Evolutionary conservation across 345 rosid species (phyloP), one percentile per base, ranked within the genome.

Genomic region (Fremontodendron californicum): DNA sequence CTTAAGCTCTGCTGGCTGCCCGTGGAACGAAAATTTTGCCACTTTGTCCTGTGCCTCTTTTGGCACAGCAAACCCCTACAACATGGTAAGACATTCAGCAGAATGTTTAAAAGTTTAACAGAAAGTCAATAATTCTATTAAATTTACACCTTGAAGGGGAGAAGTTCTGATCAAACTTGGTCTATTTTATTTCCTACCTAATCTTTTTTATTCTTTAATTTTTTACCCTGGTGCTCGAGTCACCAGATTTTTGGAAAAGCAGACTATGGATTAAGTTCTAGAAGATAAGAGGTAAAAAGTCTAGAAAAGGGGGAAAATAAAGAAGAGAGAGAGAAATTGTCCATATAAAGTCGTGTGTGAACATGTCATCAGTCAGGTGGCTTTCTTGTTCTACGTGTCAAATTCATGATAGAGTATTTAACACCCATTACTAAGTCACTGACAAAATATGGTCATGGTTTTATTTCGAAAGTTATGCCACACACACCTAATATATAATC

Each of bases 21-120:
- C 98, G 54, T 90, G 84, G 85, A 93, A 96, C 54, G 97, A 87
- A 83, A 96, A 96, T 49, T 86, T 91, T 18, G 86, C 94, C 73
- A 93, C 89, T 75, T 91, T 92, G 9, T 86, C 86, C 39, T 93
- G 97, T n/a, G 83, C 84, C 77, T 92, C 99, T 81, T 96, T 96
- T 64, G 99, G 97, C 63, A 93, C 84, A 13, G 98, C 93, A 82
- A 92, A 96, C 29, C 99, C 99, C 99, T 96, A 79, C 72, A 76
- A 39, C 27, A 40, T 21, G 75, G 39, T 64, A 69, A 66, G 40
- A 65, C 19, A 51, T 19, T 73, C 21, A 78, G 78, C 73, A 61
- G 29, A 35, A 27, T n/a, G 40, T 4, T 10, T 11, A 9, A 75
- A 5, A 10, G 74, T 8, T 54, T 37, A 45, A 75, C 29, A 43